Base-by-base conservation (phyloP, 192 early-diverging fungal species). In the Funneliformis geosporum region DNA sequence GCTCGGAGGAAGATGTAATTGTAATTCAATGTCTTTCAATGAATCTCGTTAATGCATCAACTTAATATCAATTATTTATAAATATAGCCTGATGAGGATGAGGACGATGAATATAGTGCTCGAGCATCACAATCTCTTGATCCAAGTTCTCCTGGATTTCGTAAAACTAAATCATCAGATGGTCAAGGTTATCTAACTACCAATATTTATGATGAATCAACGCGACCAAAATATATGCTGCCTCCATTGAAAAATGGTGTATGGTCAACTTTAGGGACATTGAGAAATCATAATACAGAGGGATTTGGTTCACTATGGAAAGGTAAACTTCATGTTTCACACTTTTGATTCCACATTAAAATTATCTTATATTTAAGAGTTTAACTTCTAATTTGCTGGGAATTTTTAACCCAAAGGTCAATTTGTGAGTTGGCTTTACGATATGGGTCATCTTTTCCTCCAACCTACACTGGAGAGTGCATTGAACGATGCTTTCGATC, bases 401-500 rank as follows among this genome's bases (percentile, higher is more conserved):
- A 27, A 16, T 42, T 65, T 74, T 40, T 61, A 40, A 44, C 6
- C n/a, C 18, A 27, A 71, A 93, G 95, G 96, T 1, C 90, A 95
- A 73, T 89, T 94, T 33, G 92, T 94, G 8, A 88, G 89, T 60
- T 96, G 95, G 92, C 9, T 89, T 4, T 94, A 93, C 80, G 90
- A 93, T 60, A 90, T 93, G 73, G 78, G 92, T 50, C 92, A 92
- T 73, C 80, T 92, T 28, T 85, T 94, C 42, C 70, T 95, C 40
- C 96, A 97, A 79, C 96, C 97, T 21, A 90, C 92, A 11, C 80
- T 98, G 55, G 97, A 99, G 80, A 94, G 94, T 16, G 81, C 86
- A 23, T 79, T 98, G 61, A 98, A 98, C 84, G 98, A 98, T 79
- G 85, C 90, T 25, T 94, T 98, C 70, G 95, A 91, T 73, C 87